These are phyloP conservation scores for Trypanosoma theileri DNA, from an alignment of 208 protist species.

Conservation along the genomic window DNA sequence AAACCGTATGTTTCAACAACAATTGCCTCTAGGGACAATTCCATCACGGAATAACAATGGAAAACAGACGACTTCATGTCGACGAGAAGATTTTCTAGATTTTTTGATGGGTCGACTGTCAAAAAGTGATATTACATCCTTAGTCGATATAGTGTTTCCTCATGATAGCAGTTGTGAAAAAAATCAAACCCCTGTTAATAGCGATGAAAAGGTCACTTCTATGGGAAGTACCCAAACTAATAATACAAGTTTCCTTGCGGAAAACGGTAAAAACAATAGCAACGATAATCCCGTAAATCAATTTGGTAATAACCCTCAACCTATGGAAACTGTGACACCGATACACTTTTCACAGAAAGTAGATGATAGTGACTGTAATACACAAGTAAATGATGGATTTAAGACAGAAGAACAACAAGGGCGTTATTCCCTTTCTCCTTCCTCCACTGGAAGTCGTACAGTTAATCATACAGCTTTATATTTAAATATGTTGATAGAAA, in stretches of 20 bases:
- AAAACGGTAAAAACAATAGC: constrained; percentile 11
- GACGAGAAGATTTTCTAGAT: constrained; percentile 17
- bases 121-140: constrained; percentile 5
- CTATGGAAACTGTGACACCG: not conserved
- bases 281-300: constrained; percentile 3
- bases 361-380: constrained; percentile 17
- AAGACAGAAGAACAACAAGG: not conserved
- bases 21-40: not conserved
- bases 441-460: not conserved
- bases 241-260: constrained; percentile 1
- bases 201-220: constrained; percentile 1
- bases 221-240: constrained; percentile 13
- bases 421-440: not conserved
- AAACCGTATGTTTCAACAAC: constrained; percentile 1
- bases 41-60: not conserved
- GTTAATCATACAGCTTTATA: constrained; percentile 17
- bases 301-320: not conserved
- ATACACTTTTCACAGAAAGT: not conserved
- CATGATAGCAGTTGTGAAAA: constrained; percentile 13
- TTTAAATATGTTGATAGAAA: constrained; percentile 23
- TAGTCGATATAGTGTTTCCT: constrained; percentile 13
- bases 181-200: not conserved
- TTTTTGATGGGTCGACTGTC: constrained; percentile 15
- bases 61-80: constrained; percentile 4
- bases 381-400: not conserved